Evolutionary conservation across 2,329 filamentous ascomycete species (phyloP).

Genomic region (Tolypocladium ophioglossoides): DNA sequence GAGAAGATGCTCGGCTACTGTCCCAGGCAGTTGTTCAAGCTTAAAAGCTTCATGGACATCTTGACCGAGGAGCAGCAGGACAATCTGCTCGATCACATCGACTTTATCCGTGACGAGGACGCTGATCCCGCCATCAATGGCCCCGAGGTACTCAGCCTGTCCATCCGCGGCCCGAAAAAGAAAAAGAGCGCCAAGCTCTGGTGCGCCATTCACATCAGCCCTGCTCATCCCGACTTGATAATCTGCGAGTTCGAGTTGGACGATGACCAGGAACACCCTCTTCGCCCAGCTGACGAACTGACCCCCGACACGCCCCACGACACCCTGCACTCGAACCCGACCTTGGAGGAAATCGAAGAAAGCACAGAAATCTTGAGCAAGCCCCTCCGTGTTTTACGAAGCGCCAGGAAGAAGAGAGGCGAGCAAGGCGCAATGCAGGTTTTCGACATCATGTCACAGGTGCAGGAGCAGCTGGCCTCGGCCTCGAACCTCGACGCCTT

Average conservation of each 20-base stretch:
- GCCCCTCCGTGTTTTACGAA: constrained; percentile 66
- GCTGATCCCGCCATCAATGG: constrained; percentile 65
- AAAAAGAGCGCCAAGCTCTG: constrained; percentile 59
- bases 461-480: constrained; percentile 74
- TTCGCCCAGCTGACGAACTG: constrained; percentile 50
- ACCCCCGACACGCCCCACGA: constrained; percentile 59
- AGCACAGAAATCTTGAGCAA: constrained; percentile 68
- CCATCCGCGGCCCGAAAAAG: constrained; percentile 47
- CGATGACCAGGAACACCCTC: constrained; percentile 59
- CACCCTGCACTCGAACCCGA: constrained; percentile 63
- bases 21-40: constrained; percentile 62
- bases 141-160: constrained; percentile 76
- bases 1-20: constrained; percentile 64
- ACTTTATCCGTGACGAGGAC: constrained; percentile 78
- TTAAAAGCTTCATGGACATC: constrained; percentile 73
- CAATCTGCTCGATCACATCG: constrained; percentile 74
- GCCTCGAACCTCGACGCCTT: constrained; percentile 62
- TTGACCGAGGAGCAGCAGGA: constrained; percentile 75
- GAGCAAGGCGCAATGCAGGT: constrained; percentile 82
- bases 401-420: constrained; percentile 62
- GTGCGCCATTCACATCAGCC: constrained; percentile 76
- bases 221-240: constrained; percentile 56
- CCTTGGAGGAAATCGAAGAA: constrained; percentile 60
- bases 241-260: constrained; percentile 87
- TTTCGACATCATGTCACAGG: constrained; percentile 85